Conservation (phyloP, 495 filamentous ascomycete species). For the Neurospora terricola region DNA sequence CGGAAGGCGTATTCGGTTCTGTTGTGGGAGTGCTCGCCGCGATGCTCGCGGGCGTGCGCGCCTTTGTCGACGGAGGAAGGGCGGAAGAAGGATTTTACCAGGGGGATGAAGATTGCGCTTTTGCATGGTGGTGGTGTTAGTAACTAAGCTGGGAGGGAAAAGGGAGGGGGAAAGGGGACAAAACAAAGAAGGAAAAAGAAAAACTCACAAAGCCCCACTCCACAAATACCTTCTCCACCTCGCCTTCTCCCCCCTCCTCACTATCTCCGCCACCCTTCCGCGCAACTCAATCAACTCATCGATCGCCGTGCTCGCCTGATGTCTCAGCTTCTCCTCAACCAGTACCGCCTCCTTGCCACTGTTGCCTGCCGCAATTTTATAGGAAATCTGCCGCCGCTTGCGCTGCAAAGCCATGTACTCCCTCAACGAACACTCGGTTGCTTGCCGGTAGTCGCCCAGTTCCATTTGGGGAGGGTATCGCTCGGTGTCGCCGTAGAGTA, state of each 20-base stretch:
- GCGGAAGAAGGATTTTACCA: slow-evolving; percentile 32
- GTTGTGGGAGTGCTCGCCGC: slow-evolving; percentile 17
- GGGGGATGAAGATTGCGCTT: slow-evolving; percentile 34
- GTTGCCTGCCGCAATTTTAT: background rate
- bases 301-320: slow-evolving; percentile 24
- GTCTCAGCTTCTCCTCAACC: slow-evolving; percentile 23
- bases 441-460: slow-evolving; percentile 9
- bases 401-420: slow-evolving; percentile 27
- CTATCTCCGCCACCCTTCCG: slow-evolving; percentile 19
- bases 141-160: no score
- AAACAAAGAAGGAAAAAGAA: background rate
- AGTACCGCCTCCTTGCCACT: slow-evolving; percentile 6
- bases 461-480: background rate
- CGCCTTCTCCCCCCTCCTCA: slow-evolving; percentile 23
- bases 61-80: slow-evolving; percentile 16
- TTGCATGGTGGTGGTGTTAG: no score
- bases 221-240: slow-evolving; percentile 34
- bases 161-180: background rate
- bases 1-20: slow-evolving; percentile 39
- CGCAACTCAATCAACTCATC: slow-evolving; percentile 23
- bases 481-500: background rate
- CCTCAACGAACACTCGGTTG: slow-evolving; percentile 23
- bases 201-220: slow-evolving; percentile 31
- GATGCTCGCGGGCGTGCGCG: background rate
- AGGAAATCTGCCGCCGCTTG: slow-evolving; percentile 4